phyloP scores from a whole-genome alignment of 1,284 basidiomycete genomes.

The Ganoderma sinense region DNA sequence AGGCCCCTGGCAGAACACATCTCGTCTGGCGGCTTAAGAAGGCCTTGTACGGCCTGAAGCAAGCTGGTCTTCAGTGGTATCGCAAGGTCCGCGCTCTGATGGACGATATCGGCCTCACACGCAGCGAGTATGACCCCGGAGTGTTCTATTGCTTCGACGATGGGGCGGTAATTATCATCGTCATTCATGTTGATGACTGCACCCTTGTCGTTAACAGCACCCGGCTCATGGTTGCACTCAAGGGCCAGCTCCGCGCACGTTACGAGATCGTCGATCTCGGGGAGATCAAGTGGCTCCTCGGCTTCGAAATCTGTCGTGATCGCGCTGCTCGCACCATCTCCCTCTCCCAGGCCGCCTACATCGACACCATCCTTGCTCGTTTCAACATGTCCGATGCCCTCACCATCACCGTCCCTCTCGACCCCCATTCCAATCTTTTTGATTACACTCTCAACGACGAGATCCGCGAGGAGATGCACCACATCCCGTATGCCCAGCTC shows the following conservation, averaged over 20 bases:
- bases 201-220: not conserved
- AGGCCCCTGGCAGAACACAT: constrained; percentile 16
- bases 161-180: not conserved
- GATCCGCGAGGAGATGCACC: constrained; percentile 14
- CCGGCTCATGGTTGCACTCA: too few relatives aligned
- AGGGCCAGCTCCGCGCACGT: not conserved
- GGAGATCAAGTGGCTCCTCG: constrained; percentile 8
- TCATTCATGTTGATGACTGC: not conserved
- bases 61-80: constrained; percentile 30
- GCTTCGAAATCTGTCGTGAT: constrained; percentile 15
- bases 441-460: not conserved
- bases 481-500: constrained; percentile 12
- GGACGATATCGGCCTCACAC: constrained; percentile 20
- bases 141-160: constrained; percentile 16
- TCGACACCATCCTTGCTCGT: constrained; percentile 42
- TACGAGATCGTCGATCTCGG: constrained; percentile 29
- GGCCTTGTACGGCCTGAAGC: constrained; percentile 37
- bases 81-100: constrained; percentile 11
- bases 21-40: constrained; percentile 27
- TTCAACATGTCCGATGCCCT: constrained; percentile 32
- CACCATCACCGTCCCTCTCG: not conserved
- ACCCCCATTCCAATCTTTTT: not conserved
- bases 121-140: constrained; percentile 20
- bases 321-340: constrained; percentile 32
- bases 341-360: constrained; percentile 48